Evolutionary conservation across 768 basidiomycete genomes (phyloP).

Genomic region (Termitomyces titanicus): DNA sequence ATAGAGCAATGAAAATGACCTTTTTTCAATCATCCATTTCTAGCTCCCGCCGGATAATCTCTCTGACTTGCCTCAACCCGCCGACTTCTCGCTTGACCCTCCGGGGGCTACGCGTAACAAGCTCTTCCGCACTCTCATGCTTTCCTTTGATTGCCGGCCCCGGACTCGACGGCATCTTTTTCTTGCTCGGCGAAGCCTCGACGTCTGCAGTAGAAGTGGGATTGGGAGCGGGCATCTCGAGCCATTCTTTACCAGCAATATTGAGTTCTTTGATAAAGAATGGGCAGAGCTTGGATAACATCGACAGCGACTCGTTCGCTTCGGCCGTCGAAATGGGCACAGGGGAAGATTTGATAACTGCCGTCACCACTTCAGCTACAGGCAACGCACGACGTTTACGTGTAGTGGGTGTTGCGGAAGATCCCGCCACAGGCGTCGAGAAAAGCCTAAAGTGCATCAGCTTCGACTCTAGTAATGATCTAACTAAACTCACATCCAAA

Average conservation of each 20-base stretch:
- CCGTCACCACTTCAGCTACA: slow-evolving; percentile 57
- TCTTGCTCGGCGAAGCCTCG: slow-evolving; percentile 40
- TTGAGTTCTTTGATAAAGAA: slow-evolving; percentile 72
- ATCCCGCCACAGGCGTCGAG: slow-evolving; percentile 51
- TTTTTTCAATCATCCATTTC: slow-evolving; percentile 55
- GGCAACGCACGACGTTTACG: slow-evolving; percentile 75
- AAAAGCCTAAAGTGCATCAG: slow-evolving; percentile 52
- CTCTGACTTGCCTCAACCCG: slow-evolving; percentile 74
- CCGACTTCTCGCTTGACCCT: slow-evolving; percentile 68
- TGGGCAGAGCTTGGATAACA: slow-evolving; percentile 69
- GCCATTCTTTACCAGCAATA: slow-evolving; percentile 55
- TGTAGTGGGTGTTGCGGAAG: slow-evolving; percentile 47
- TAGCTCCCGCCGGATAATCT: slow-evolving; percentile 76
- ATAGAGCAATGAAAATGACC: slow-evolving; percentile 27
- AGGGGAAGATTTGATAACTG: slow-evolving; percentile 76
- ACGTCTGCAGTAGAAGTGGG: slow-evolving; percentile 15
- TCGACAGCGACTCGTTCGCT: slow-evolving; percentile 66
- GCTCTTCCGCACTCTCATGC: slow-evolving; percentile 55
- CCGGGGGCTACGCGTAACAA: slow-evolving; percentile 68
- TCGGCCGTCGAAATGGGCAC: slow-evolving; percentile 77
- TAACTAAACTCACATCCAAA: slow-evolving; percentile 80
- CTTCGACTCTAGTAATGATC: too few relatives aligned
- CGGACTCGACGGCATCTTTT: slow-evolving; percentile 38
- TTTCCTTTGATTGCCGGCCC: slow-evolving; percentile 39
- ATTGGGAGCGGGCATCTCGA: slow-evolving; percentile 56